Percentiles rank a stretch among this genome's conserved stretches.
Conservation (phyloP, 2,329 filamentous ascomycete species). For the Onygena corvina region DNA sequence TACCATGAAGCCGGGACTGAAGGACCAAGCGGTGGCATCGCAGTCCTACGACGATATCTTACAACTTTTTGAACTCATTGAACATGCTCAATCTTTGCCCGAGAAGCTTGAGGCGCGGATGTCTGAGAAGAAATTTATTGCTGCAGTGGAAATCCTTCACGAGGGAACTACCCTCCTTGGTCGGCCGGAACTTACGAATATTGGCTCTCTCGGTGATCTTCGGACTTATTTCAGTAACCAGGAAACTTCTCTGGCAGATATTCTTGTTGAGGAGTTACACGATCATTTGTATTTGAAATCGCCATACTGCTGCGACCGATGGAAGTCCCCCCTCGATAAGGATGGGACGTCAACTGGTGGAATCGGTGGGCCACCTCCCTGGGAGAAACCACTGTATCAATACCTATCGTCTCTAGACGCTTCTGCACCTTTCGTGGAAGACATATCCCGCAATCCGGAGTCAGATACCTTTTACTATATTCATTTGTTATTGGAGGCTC, state of each 20-base stretch:
- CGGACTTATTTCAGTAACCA: conserved; percentile 84
- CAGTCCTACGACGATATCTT: conserved; percentile 85
- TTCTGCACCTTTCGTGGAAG: conserved; percentile 55
- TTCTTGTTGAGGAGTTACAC: conserved; percentile 91
- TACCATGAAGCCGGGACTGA: conserved; percentile 77
- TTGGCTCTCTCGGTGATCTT: conserved; percentile 76
- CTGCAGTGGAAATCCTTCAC: conserved; percentile 83
- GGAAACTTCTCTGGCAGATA: conserved; percentile 82
- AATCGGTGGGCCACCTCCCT: conserved; percentile 28
- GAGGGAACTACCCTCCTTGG: conserved; percentile 72
- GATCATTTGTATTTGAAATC: conserved; percentile 96
- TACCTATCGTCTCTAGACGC: conserved; percentile 49
- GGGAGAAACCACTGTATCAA: conserved; percentile 44
- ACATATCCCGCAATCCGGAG: conserved; percentile 85
- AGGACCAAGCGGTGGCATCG: conserved; percentile 74
- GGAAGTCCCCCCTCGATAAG: conserved; percentile 57
- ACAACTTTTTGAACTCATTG: conserved; percentile 68
- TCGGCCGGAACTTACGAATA: conserved; percentile 79
- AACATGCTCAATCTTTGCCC: conserved; percentile 77
- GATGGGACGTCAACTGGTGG: conserved; percentile 21
- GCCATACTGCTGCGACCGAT: conserved; percentile 90
- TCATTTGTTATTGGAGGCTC: conserved; percentile 68
- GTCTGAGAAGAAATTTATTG: conserved; percentile 88
- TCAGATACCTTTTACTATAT: conserved; percentile 93
- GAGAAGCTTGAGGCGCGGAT: conserved; percentile 89